phyloP scores from a whole-genome alignment of 2,329 filamentous ascomycete species.

The Capronia epimyces region DNA sequence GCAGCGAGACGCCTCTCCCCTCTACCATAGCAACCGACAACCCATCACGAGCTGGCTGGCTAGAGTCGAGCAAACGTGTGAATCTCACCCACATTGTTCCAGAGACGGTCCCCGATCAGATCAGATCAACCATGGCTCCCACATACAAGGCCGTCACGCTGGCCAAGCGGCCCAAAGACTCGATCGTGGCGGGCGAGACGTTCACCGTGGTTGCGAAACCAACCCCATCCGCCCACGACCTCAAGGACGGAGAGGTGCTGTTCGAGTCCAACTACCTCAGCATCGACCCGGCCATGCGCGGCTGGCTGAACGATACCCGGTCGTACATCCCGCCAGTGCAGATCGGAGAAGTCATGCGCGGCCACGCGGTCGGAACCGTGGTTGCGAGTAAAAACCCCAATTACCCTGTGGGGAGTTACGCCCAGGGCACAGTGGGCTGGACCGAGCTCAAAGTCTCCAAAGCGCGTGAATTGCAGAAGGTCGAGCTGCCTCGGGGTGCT shows the following conservation, averaged over 20 bases:
- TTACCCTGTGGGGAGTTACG: conserved; percentile 54
- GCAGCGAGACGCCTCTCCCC: too few relatives aligned
- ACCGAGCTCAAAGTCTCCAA: conserved; percentile 58
- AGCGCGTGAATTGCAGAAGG: conserved; percentile 46
- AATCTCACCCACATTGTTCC: too few relatives aligned
- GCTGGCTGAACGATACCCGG: conserved; percentile 56
- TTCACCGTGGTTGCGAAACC: conserved; percentile 51
- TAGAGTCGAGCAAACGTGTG: too few relatives aligned
- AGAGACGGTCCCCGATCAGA: neutral
- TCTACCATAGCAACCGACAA: too few relatives aligned
- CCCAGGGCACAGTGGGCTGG: conserved; percentile 57
- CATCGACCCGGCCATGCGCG: conserved; percentile 70
- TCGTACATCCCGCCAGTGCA: conserved; percentile 65
- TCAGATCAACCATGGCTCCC: conserved; percentile 8
- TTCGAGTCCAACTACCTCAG: conserved; percentile 58
- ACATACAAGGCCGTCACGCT: conserved; percentile 51
- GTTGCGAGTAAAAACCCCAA: conserved; percentile 54
- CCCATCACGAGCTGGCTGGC: too few relatives aligned
- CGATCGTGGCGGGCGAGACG: conserved; percentile 61
- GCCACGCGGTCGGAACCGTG: conserved; percentile 55
- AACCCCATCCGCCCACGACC: conserved; percentile 42
- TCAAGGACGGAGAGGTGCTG: conserved; percentile 59
- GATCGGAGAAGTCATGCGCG: conserved; percentile 65
- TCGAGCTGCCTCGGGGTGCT: conserved; percentile 45
- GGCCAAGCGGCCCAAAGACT: conserved; percentile 56